Evolutionary conservation across 2,329 filamentous ascomycete species (phyloP).

Genomic region (Fusarium globosum): DNA sequence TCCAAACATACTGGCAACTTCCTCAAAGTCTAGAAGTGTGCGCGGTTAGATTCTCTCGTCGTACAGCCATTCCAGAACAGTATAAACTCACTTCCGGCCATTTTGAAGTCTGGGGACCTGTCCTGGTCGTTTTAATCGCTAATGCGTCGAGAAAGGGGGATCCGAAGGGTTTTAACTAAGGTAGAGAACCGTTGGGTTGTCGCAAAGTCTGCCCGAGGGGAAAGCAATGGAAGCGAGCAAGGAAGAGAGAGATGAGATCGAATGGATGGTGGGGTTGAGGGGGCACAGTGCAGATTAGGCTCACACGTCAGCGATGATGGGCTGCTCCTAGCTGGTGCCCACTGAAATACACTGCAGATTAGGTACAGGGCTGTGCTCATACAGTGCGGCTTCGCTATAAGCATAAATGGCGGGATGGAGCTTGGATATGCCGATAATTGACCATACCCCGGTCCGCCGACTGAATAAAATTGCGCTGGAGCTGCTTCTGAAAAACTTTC

Average conservation of each 20-base stretch:
- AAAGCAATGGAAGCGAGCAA: slow-evolving; percentile 20
- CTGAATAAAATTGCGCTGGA: slow-evolving; percentile 32
- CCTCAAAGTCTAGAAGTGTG: slow-evolving; percentile 55
- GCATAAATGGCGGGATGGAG: slow-evolving; percentile 44
- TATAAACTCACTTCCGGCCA: slow-evolving; percentile 39
- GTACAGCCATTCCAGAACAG: background rate
- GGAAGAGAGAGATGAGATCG: slow-evolving; percentile 41
- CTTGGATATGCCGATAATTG: slow-evolving; percentile 43
- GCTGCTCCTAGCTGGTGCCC: slow-evolving; percentile 6
- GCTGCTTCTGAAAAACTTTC: slow-evolving; percentile 16
- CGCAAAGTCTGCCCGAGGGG: slow-evolving; percentile 50
- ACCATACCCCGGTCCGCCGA: background rate
- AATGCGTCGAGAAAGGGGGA: slow-evolving; percentile 3
- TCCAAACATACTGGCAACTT: slow-evolving; percentile 58
- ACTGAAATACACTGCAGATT: slow-evolving; percentile 13
- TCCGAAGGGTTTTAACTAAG: background rate
- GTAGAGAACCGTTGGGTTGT: slow-evolving; percentile 42
- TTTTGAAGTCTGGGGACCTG: slow-evolving; percentile 39
- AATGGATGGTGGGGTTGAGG: slow-evolving; percentile 52
- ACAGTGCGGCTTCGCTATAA: slow-evolving; percentile 44
- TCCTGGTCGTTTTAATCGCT: slow-evolving; percentile 22
- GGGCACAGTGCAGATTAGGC: slow-evolving; percentile 52
- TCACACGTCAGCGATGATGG: slow-evolving; percentile 17
- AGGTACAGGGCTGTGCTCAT: background rate
- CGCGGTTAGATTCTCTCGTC: slow-evolving; percentile 42